Evolutionary conservation across 1,284 basidiomycete genomes (phyloP).

Genomic region (Naganishia albida): DNA sequence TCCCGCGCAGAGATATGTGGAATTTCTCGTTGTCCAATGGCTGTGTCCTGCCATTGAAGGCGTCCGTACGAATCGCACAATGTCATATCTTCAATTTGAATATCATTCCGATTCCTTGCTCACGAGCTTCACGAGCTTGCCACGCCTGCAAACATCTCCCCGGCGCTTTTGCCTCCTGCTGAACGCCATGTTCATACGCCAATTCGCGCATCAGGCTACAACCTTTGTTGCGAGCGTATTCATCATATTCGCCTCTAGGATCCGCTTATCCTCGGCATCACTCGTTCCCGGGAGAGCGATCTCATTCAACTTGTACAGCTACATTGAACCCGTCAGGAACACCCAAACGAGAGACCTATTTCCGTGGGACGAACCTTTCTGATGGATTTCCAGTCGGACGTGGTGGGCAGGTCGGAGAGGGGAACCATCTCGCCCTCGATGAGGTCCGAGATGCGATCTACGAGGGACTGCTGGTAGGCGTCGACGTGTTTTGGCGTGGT

Average conservation of each 20-base stretch:
- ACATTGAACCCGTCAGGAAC: slow-evolving; percentile 16
- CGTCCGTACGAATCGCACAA: no score
- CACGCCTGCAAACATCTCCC: no score
- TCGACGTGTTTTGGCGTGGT: slow-evolving; percentile 37
- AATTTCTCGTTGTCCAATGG: no score
- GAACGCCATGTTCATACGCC: no score
- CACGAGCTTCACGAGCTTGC: no score
- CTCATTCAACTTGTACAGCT: slow-evolving; percentile 75
- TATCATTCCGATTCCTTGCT: no score
- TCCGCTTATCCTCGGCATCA: slow-evolving; percentile 53
- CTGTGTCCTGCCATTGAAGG: no score
- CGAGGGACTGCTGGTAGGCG: slow-evolving; percentile 48
- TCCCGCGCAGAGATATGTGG: no score
- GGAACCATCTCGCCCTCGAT: slow-evolving; percentile 62
- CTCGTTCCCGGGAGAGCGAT: slow-evolving; percentile 46
- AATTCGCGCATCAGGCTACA: slow-evolving; percentile 54
- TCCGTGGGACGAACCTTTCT: slow-evolving; percentile 63
- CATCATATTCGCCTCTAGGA: slow-evolving; percentile 67
- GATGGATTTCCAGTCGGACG: slow-evolving; percentile 64
- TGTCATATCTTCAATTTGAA: no score
- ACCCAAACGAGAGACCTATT: background rate
- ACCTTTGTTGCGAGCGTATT: slow-evolving; percentile 79
- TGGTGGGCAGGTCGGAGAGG: slow-evolving; percentile 48
- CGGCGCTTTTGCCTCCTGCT: no score
- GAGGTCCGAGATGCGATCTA: slow-evolving; percentile 59